These are phyloP conservation scores for Penstemon newberryi DNA, from an alignment of 257 asterid species.

Conservation along the genomic window DNA sequence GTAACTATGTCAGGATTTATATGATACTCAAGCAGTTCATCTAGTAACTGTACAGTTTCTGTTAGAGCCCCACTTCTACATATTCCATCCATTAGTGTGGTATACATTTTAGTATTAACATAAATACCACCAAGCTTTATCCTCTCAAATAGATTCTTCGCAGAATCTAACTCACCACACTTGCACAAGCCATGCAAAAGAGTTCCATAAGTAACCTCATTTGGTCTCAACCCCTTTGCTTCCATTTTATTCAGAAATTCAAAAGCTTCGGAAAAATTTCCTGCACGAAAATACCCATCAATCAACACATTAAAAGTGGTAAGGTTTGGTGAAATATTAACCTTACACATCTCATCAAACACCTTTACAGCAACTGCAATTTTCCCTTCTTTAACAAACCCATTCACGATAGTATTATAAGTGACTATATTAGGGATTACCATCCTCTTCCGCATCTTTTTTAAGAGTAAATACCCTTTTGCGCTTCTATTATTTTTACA, in stretches of 20 bases:
- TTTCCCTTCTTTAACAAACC: slow-evolving; percentile 85
- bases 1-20: slow-evolving; percentile 65
- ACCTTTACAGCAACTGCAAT: slow-evolving; percentile 58
- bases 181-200: slow-evolving; percentile 80
- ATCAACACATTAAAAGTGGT: slow-evolving; percentile 73
- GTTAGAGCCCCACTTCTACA: slow-evolving; percentile 55
- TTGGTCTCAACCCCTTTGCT: slow-evolving; percentile 52
- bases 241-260: slow-evolving; percentile 66
- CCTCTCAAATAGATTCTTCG: slow-evolving; percentile 51
- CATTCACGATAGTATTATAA: slow-evolving; percentile 75
- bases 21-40: slow-evolving; percentile 49
- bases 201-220: slow-evolving; percentile 75
- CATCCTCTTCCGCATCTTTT: slow-evolving; percentile 67
- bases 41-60: slow-evolving; percentile 52
- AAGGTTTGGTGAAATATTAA: slow-evolving; percentile 56
- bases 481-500: slow-evolving; percentile 64
- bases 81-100: slow-evolving; percentile 64
- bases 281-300: slow-evolving; percentile 68
- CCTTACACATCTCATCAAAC: slow-evolving; percentile 64
- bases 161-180: slow-evolving; percentile 61
- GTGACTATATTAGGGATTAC: slow-evolving; percentile 72
- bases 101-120: slow-evolving; percentile 51
- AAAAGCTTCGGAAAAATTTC: slow-evolving; percentile 59
- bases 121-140: slow-evolving; percentile 50
- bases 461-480: slow-evolving; percentile 73